Evolutionary conservation across 148 eudicot species (phyloP), one percentile per base, ranked within the genome.

Genomic region (Fagopyrum tataricum): DNA sequence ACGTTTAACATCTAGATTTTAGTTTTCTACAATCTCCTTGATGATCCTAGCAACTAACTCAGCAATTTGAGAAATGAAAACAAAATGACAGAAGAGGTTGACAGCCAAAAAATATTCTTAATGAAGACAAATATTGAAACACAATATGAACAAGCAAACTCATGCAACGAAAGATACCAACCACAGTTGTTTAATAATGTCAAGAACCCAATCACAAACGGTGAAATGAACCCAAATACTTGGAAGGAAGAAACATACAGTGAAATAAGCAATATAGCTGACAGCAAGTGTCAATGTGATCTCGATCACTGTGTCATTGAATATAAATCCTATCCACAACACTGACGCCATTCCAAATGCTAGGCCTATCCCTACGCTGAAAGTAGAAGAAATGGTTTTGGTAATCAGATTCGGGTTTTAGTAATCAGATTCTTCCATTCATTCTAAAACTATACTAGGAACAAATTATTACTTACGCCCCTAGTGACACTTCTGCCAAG

Each of bases 251-350:
- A 7, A 72, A 74, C 96, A 76, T 89, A 95, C 98, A 17, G 98
- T 84, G 85, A 80, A 95, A 84, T 76, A 95, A 70, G 98, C 98
- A 81, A 90, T 70, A 80, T 95, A 95, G 96, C 97, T 95, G 79
- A 95, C 92, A 14, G 98, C 86, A 82, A 95, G 83, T 23, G 98
- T 95, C 85, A 95, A 78, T 3, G 97, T 61, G 77, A 95, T 95
- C 80, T 95, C 98, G 74, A 95, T 95, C 46, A 90, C 90, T 37
- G 96, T 90, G 84, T 95, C 98, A 81, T 87, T 95, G 85, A 95
- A 95, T 68, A 95, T 90, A 74, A 83, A 90, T 52, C 97, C 93
- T 78, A 95, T 97, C 98, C 98, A 95, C 81, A 91, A 78, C 44
- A 91, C 91, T 48, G 98, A 91, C 47, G 81, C 89, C 75, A 88